These are phyloP conservation scores for Galerina marginata DNA, from an alignment of 768 basidiomycete genomes.

Conservation along the genomic window DNA sequence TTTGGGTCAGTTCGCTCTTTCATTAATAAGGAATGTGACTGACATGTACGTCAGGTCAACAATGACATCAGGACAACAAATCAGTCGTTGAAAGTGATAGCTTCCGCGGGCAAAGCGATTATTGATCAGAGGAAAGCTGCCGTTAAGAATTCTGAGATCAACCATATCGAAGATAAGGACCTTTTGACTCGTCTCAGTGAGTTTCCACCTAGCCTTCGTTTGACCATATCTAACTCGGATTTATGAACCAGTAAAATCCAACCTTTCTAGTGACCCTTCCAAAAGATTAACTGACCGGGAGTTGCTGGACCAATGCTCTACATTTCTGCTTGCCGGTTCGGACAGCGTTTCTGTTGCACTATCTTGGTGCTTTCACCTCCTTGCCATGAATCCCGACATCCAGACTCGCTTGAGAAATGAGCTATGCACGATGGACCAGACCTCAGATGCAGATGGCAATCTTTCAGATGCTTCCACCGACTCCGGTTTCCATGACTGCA, in stretches of 20 bases:
- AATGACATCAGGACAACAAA: constrained; percentile 43
- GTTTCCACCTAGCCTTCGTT: constrained; percentile 21
- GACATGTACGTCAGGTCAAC: constrained; percentile 41
- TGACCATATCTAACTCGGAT: constrained; percentile 2
- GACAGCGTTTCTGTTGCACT: constrained; percentile 63
- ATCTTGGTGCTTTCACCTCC: constrained; percentile 61
- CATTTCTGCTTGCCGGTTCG: constrained; percentile 68
- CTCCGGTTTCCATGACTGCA: constrained; percentile 31
- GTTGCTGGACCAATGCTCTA: constrained; percentile 67
- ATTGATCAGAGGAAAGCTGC: constrained; percentile 47
- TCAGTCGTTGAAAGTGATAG: constrained; percentile 44
- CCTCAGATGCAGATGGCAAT: constrained; percentile 19
- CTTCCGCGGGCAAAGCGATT: constrained; percentile 45
- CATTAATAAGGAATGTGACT: background rate
- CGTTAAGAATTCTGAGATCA: constrained; percentile 32
- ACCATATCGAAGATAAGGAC: constrained; percentile 43
- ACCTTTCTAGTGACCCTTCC: constrained; percentile 50
- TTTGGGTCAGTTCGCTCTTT: constrained; percentile 43
- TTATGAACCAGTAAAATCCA: constrained; percentile 57
- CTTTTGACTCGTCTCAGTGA: constrained; percentile 54
- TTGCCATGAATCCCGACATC: constrained; percentile 57
- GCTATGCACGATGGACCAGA: constrained; percentile 26
- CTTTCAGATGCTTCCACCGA: constrained; percentile 28
- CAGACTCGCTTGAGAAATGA: constrained; percentile 65
- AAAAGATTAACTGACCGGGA: constrained; percentile 63